Percentiles rank a stretch among this genome's conserved stretches.
These are phyloP conservation scores for Dichomitus squalens DNA, from an alignment of 1,284 basidiomycete genomes.

Conservation along the genomic window DNA sequence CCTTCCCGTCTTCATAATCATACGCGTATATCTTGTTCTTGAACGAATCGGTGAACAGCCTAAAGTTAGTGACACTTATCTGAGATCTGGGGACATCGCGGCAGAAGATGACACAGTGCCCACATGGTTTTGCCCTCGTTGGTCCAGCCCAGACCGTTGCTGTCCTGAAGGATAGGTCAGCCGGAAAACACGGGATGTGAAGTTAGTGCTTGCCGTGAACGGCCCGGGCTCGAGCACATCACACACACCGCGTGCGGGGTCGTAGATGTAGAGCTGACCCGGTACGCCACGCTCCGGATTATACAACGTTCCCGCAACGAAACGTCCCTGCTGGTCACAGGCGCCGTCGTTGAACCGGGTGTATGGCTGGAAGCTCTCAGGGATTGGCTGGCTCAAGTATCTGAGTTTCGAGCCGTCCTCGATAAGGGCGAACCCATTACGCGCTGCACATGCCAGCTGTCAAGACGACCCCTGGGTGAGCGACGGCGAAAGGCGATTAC, in stretches of 20 bases:
- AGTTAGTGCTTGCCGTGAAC: conserved; percentile 52
- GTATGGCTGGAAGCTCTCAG: conserved; percentile 40
- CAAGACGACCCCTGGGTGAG: conserved; percentile 1
- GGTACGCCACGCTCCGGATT: conserved; percentile 51
- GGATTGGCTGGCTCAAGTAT: conserved; percentile 54
- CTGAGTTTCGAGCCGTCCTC: conserved; percentile 43
- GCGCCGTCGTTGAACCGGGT: conserved; percentile 73
- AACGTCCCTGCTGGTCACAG: conserved; percentile 64
- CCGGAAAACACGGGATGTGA: conserved; percentile 2
- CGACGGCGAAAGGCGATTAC: not conserved
- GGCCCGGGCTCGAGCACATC: conserved; percentile 61
- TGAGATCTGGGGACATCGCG: conserved; percentile 21
- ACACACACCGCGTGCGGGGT: conserved; percentile 49
- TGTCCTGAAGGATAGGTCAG: conserved; percentile 45
- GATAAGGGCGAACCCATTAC: conserved; percentile 55
- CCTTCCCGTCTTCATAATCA: conserved; percentile 57
- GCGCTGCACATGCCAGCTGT: conserved; percentile 59
- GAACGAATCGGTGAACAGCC: conserved; percentile 71
- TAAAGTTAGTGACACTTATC: conserved; percentile 30
- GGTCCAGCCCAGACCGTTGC: conserved; percentile 68
- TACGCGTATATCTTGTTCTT: conserved; percentile 67
- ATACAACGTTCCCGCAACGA: conserved; percentile 64
- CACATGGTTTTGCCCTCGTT: conserved; percentile 61
- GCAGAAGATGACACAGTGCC: conserved; percentile 25
- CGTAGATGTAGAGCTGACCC: conserved; percentile 62